These are phyloP conservation scores for Aspergillus novoparasiticus DNA, from an alignment of 2,329 filamentous ascomycete genomes.

Conservation along the genomic window DNA sequence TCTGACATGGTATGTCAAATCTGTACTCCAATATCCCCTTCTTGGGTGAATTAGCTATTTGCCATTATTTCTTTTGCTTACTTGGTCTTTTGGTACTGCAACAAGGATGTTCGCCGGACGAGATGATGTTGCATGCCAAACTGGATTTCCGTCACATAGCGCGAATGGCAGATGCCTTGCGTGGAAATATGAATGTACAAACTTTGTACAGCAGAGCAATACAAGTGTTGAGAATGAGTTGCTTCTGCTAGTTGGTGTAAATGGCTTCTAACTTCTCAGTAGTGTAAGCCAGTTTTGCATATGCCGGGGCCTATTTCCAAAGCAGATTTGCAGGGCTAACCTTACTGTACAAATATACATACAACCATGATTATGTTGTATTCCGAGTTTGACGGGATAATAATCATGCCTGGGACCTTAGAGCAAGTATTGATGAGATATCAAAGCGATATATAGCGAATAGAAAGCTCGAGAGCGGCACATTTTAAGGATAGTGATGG, in stretches of 20 bases:
- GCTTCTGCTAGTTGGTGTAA: neutral
- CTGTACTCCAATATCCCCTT: neutral
- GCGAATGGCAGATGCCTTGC: neutral
- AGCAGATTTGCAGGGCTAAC: neutral
- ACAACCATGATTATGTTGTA: neutral
- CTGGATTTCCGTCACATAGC: neutral
- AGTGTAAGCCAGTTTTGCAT: neutral
- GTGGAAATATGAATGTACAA: neutral
- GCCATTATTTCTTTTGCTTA: neutral
- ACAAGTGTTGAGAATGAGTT: neutral
- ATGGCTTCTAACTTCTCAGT: neutral
- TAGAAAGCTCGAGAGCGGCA: neutral
- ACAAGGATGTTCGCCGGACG: neutral
- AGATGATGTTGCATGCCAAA: constrained; percentile 11
- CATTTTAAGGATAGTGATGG: neutral
- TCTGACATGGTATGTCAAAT: neutral
- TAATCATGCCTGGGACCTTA: neutral
- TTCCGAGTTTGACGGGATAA: neutral
- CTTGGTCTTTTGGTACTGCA: neutral
- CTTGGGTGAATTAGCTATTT: neutral
- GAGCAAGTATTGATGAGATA: neutral
- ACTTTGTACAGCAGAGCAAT: neutral
- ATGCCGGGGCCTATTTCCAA: neutral
- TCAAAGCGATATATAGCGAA: neutral
- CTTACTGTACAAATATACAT: neutral